These are phyloP conservation scores for Zizania palustris DNA, from an alignment of 202 grass and related monocot genomes.

Conservation along the genomic window DNA sequence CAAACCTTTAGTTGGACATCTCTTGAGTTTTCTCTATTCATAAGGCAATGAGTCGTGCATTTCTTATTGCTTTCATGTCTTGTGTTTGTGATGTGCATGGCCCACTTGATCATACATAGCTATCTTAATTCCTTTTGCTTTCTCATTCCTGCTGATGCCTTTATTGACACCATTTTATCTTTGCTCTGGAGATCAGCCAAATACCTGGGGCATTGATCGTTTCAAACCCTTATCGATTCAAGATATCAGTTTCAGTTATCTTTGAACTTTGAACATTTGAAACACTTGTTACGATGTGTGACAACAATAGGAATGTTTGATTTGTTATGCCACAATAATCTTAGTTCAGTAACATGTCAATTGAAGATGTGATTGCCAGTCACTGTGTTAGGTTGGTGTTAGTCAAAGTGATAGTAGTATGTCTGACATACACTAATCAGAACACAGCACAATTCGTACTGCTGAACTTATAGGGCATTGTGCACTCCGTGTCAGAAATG, in stretches of 20 bases:
- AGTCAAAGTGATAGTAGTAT: not conserved
- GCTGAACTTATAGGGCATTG: not conserved
- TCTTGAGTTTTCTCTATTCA: not conserved
- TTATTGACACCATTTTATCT: not conserved
- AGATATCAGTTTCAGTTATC: not conserved
- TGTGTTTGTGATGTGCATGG: not conserved
- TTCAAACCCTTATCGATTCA: not conserved
- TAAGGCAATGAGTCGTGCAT: not conserved
- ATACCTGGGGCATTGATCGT: not conserved
- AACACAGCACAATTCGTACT: no score
- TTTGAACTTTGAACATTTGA: not conserved
- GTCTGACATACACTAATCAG: not conserved
- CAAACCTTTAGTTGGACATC: not conserved
- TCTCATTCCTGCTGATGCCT: not conserved
- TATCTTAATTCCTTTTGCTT: not conserved
- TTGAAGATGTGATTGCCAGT: not conserved
- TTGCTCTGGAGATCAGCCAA: not conserved
- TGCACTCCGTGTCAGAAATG: not conserved
- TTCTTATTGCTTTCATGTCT: not conserved
- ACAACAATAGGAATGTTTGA: not conserved
- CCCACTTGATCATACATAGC: not conserved
- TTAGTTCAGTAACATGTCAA: no score
- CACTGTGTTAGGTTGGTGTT: constrained; percentile 5
- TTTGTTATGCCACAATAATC: not conserved
- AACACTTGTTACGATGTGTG: not conserved